Evolutionary conservation across 805 yeast species (phyloP).

Genomic region (Yamadazyma paraphyllophila): DNA sequence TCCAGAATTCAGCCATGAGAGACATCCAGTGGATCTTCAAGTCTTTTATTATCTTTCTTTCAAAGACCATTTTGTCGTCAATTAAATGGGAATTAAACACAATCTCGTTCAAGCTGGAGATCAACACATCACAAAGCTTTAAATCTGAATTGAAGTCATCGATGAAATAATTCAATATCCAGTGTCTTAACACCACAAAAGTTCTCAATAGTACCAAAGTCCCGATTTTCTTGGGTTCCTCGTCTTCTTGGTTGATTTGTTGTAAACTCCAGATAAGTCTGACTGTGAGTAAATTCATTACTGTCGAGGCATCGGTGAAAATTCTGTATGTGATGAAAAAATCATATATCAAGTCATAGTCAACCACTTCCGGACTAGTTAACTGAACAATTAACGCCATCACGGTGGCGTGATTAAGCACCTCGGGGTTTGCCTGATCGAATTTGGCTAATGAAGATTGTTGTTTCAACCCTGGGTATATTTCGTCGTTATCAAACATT

Average conservation of each 20-base stretch:
- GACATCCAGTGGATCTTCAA: constrained; percentile 42
- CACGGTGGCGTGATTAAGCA: constrained; percentile 37
- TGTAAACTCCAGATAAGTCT: constrained; percentile 73
- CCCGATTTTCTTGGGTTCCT: constrained; percentile 44
- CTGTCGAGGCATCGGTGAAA: constrained; percentile 56
- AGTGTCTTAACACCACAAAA: constrained; percentile 83
- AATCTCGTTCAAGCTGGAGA: constrained; percentile 46
- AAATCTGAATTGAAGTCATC: constrained; percentile 60
- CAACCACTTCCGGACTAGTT: constrained; percentile 71
- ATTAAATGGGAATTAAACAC: constrained; percentile 30
- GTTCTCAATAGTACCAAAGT: constrained; percentile 72
- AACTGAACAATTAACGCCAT: constrained; percentile 54
- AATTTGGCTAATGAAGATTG: constrained; percentile 28
- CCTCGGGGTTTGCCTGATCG: constrained; percentile 31
- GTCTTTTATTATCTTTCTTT: constrained; percentile 35
- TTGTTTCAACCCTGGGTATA: constrained; percentile 31
- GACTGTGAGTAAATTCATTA: constrained; percentile 59
- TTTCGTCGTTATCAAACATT: constrained; percentile 33
- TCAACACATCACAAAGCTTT: constrained; percentile 41
- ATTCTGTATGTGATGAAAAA: constrained; percentile 81
- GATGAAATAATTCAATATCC: constrained; percentile 83
- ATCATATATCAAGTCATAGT: constrained; percentile 77
- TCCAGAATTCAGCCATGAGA: constrained; percentile 33
- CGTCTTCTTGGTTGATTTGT: constrained; percentile 30
- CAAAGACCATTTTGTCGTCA: constrained; percentile 25